Base-by-base conservation (phyloP, 148 eudicot species). In the Pouteria glomerata region DNA sequence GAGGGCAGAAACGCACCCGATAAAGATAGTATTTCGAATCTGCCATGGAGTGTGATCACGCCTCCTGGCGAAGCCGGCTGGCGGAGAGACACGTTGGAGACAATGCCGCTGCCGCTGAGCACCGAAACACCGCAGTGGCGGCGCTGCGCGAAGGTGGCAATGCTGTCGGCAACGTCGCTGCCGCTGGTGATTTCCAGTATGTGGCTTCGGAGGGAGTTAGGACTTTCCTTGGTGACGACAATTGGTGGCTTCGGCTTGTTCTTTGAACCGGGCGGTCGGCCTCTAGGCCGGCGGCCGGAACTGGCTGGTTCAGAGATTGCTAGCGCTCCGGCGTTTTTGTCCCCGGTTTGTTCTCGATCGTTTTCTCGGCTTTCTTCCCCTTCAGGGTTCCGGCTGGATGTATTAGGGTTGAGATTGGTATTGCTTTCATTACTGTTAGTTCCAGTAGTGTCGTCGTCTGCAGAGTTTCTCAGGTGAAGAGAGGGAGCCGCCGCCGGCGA, bases 171-270 rank as follows among this genome's bases (percentile, higher is more conserved):
- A 37, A 81, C 45, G 44, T 81, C 84, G 5, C 66, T 59, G 16
- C 84, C 84, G 30, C 68, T 74, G 3, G 73, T 66, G 10, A 81
- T 45, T 51, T 81, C 84, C 78, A 81, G 63, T 10, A 77, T 80
- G 33, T 77, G 81, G 57, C 78, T 77, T 2, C 78, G 68, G 0
- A 81, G 78, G 21, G 84, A 76, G 33, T 81, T 74, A 1, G 81
- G 73, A 39, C 81, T 81, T 23, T 81, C 84, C 2, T 68, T 41
- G 8, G 84, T 77, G 57, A 81, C 75, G 35, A 77, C 64, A 44
- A 77, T 74, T 11, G 84, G 81, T 2, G 84, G 78, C 29, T 81
- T 81, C 0, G 81, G 76, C 64, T 77, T 77, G 76, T 81, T 81
- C 30, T 81, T 81, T 2, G 84, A 81, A n/a, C 84, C 81, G 2